Evolutionary conservation across 116 monocot genomes (phyloP).

Genomic region (Posidonia oceanica): DNA sequence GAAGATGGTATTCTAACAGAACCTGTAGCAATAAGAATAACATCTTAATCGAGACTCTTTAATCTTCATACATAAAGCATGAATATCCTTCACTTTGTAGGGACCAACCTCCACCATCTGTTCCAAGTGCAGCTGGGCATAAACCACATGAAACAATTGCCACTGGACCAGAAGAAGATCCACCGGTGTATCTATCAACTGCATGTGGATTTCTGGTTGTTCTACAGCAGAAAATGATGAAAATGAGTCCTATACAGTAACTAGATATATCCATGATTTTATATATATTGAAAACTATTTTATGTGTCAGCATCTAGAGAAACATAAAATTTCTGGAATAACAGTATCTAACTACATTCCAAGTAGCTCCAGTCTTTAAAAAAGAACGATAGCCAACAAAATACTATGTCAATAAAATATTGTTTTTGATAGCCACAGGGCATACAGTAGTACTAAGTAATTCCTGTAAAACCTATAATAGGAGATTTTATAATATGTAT

Average conservation of each 20-base stretch:
- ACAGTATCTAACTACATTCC: no score
- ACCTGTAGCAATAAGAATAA: constrained; percentile 30
- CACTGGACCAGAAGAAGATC: constrained; percentile 95
- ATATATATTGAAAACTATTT: no score
- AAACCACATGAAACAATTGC: constrained; percentile 88
- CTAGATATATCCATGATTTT: no score
- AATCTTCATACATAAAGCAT: background rate
- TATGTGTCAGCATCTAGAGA: no score
- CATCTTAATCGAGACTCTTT: background rate
- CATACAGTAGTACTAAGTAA: no score
- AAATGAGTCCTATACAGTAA: background rate
- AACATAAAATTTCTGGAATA: no score
- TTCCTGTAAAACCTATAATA: no score
- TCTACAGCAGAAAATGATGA: constrained; percentile 25
- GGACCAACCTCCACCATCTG: constrained; percentile 93
- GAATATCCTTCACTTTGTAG: background rate
- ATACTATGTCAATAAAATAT: no score
- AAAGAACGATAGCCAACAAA: no score
- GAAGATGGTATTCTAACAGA: constrained; percentile 95
- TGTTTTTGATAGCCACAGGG: no score
- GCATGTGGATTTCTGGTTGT: constrained; percentile 90
- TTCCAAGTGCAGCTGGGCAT: constrained; percentile 87
- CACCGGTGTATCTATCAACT: constrained; percentile 85
- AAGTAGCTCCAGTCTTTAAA: no score
- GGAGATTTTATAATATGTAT: background rate